phyloP scores from a whole-genome alignment of 441 rosid species.

The Populus trichocarpa region DNA sequence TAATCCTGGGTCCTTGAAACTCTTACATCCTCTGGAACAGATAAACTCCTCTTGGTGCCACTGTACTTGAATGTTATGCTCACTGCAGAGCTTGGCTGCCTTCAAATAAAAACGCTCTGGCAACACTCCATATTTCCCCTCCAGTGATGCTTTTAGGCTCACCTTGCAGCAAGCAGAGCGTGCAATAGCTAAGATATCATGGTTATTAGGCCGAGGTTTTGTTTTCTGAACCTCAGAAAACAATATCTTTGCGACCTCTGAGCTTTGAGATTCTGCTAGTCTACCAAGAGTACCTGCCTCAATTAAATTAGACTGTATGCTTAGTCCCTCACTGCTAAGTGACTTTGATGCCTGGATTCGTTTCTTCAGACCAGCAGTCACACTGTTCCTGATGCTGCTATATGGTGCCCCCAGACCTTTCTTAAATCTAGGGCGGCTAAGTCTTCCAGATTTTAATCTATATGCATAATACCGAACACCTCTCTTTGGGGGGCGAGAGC shows the following conservation, averaged over 20 bases:
- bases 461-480: slow-evolving; percentile 70
- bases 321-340: slow-evolving; percentile 30
- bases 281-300: slow-evolving; percentile 44
- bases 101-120: slow-evolving; percentile 78
- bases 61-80: slow-evolving; percentile 68
- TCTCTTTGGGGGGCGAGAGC: slow-evolving; percentile 65
- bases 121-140: slow-evolving; percentile 67
- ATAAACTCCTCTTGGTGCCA: slow-evolving; percentile 86
- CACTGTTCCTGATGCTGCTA: slow-evolving; percentile 78
- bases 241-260: slow-evolving; percentile 67
- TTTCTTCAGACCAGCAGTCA: slow-evolving; percentile 63
- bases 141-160: slow-evolving; percentile 72
- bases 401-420: slow-evolving; percentile 80
- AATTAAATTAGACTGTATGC: slow-evolving; percentile 31
- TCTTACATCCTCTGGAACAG: slow-evolving; percentile 84
- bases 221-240: slow-evolving; percentile 69
- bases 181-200: slow-evolving; percentile 75
- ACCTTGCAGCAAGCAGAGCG: slow-evolving; percentile 85
- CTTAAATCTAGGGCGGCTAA: slow-evolving; percentile 82
- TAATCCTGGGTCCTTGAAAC: slow-evolving; percentile 38
- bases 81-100: slow-evolving; percentile 97
- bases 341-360: slow-evolving; percentile 66
- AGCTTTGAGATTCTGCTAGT: slow-evolving; percentile 64
- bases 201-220: slow-evolving; percentile 86
- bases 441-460: slow-evolving; percentile 87